Conservation (phyloP, 805 yeast genomes). For the Metschnikowia kofuensis region DNA sequence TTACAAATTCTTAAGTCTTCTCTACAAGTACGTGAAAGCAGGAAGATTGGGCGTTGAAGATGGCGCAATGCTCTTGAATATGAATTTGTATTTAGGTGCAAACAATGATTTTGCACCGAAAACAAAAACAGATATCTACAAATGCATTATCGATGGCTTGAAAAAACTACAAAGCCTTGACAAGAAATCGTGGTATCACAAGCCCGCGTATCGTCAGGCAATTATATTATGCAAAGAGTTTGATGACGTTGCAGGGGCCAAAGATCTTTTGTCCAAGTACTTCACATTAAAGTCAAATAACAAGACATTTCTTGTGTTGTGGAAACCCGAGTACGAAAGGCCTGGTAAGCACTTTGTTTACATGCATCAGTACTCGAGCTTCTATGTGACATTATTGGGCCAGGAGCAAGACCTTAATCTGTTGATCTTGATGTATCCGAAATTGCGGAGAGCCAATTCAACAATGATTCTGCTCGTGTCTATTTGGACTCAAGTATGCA, state of each 20-base stretch:
- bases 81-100: conserved; percentile 27
- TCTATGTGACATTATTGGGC: conserved; percentile 56
- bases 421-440: conserved; percentile 60
- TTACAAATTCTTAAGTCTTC: conserved; percentile 55
- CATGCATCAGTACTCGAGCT: conserved; percentile 64
- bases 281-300: conserved; percentile 64
- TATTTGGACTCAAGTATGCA: conserved; percentile 66
- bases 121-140: conserved; percentile 29
- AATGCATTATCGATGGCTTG: conserved; percentile 44
- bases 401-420: conserved; percentile 55
- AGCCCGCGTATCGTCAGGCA: conserved; percentile 73
- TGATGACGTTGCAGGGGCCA: conserved; percentile 52
- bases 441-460: conserved; percentile 73
- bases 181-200: conserved; percentile 89
- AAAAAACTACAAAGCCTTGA: conserved; percentile 53
- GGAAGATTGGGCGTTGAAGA: conserved; percentile 31
- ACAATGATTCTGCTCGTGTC: conserved; percentile 65
- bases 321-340: conserved; percentile 91
- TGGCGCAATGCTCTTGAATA: conserved; percentile 41
- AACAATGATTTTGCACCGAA: conserved; percentile 8
- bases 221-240: conserved; percentile 55
- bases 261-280: conserved; percentile 58
- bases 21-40: conserved; percentile 52
- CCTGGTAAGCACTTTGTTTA: conserved; percentile 92
- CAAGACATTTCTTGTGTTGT: conserved; percentile 74